These are phyloP conservation scores for Fomitiporia mediterranea DNA, from an alignment of 1,284 basidiomycete species.

Conservation along the genomic window DNA sequence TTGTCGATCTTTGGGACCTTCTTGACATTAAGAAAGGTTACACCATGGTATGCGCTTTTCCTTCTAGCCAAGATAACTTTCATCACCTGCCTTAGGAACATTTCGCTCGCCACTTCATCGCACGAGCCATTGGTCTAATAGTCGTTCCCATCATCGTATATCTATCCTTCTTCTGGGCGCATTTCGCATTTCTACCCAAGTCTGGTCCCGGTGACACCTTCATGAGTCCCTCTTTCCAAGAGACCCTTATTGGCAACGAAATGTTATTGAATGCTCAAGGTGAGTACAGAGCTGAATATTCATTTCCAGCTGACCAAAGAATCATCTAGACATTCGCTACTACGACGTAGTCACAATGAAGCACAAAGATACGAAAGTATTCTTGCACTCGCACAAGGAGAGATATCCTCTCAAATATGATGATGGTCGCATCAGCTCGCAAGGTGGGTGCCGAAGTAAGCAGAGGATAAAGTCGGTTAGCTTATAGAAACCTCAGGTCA, in stretches of 20 bases:
- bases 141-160: slow-evolving; percentile 86
- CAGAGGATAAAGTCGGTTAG: not conserved
- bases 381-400: slow-evolving; percentile 89
- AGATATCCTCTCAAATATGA: slow-evolving; percentile 92
- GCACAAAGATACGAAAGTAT: slow-evolving; percentile 92
- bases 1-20: slow-evolving; percentile 93
- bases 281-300: slow-evolving; percentile 31
- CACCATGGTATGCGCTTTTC: slow-evolving; percentile 61
- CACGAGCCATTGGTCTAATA: slow-evolving; percentile 86
- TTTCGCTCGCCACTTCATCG: slow-evolving; percentile 86
- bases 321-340: slow-evolving; percentile 79
- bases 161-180: slow-evolving; percentile 94
- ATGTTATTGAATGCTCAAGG: slow-evolving; percentile 88
- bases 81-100: slow-evolving; percentile 56
- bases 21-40: slow-evolving; percentile 84
- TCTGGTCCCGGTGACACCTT: slow-evolving; percentile 94
- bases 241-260: slow-evolving; percentile 91
- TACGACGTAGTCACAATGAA: slow-evolving; percentile 84
- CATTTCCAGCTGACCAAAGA: slow-evolving; percentile 11
- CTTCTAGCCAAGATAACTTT: slow-evolving; percentile 1
- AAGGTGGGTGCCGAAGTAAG: slow-evolving; percentile 50
- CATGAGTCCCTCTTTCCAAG: slow-evolving; percentile 98
- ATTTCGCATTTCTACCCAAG: slow-evolving; percentile 87
- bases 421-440: slow-evolving; percentile 92
- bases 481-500: slow-evolving; percentile 54